phyloP scores from a whole-genome alignment of 371 early-diverging fungal genomes.

The Capillidium rhysosporum region DNA sequence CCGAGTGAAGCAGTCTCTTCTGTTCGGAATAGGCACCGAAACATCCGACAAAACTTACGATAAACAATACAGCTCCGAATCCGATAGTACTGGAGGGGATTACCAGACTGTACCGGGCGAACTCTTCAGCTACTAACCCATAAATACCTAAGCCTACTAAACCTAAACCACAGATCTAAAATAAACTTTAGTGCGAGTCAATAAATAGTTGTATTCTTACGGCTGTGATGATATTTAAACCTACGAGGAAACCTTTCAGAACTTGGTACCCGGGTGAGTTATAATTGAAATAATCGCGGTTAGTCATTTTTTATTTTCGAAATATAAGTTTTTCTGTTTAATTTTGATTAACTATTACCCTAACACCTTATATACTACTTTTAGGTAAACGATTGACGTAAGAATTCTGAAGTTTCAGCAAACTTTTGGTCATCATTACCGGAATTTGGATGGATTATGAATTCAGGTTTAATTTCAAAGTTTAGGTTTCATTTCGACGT shows the following conservation, averaged over 20 bases:
- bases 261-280: background rate
- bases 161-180: background rate
- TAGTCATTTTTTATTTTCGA: background rate
- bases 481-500: no score
- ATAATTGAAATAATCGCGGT: background rate
- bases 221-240: background rate
- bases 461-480: no score
- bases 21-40: background rate
- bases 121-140: background rate
- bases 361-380: no score
- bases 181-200: background rate
- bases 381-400: no score
- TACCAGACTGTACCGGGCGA: background rate
- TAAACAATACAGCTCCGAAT: background rate
- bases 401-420: no score
- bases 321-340: background rate
- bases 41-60: background rate
- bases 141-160: constrained; percentile 1
- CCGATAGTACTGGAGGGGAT: background rate
- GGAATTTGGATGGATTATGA: no score
- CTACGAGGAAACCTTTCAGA: constrained; percentile 1
- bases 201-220: background rate
- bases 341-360: background rate
- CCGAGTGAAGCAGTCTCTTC: background rate
- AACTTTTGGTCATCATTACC: no score